These are phyloP conservation scores for Cicer cuneatum DNA, from an alignment of 306 rosid species.

Conservation along the genomic window DNA sequence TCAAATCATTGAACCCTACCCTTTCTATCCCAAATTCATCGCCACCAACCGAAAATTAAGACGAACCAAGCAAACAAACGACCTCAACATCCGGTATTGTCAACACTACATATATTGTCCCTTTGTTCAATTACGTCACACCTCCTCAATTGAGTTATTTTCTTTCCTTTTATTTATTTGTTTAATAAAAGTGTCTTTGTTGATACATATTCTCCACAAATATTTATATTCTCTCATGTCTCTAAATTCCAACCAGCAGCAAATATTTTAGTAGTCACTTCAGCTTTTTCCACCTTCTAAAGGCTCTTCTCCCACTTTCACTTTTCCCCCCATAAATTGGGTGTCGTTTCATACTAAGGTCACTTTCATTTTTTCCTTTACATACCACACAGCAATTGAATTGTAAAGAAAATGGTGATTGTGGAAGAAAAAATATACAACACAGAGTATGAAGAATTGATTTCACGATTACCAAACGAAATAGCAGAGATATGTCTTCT, in stretches of 20 bases:
- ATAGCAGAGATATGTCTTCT: constrained; percentile 71
- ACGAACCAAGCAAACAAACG: neutral
- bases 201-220: constrained; percentile 36
- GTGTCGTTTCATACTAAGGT: constrained; percentile 30
- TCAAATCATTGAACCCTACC: neutral
- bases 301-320: neutral
- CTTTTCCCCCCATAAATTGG: constrained; percentile 24
- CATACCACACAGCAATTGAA: neutral
- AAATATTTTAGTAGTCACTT: neutral
- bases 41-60: constrained; percentile 1
- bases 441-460: constrained; percentile 34
- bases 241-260: constrained; percentile 26
- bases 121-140: constrained; percentile 37
- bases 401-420: constrained; percentile 33
- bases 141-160: neutral
- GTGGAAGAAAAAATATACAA: neutral
- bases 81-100: neutral
- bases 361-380: neutral
- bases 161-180: neutral
- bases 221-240: neutral
- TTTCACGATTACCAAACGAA: constrained; percentile 69
- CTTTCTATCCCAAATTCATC: neutral
- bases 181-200: constrained; percentile 17
- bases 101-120: neutral
- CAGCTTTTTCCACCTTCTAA: neutral